Conservation (phyloP, 2,329 filamentous ascomycete species). For the Colletotrichum zoysiae region DNA sequence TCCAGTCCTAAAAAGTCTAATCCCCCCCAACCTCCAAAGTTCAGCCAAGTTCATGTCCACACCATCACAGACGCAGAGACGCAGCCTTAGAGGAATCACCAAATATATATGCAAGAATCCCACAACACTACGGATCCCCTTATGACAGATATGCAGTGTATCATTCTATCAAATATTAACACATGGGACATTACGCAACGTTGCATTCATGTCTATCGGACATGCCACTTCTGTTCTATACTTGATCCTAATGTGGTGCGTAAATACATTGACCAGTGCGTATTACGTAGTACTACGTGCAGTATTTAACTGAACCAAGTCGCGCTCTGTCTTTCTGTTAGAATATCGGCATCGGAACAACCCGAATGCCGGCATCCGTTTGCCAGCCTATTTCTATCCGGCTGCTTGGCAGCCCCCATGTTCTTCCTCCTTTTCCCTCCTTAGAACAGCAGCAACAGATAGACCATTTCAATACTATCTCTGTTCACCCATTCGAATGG, state of each 20-base stretch:
- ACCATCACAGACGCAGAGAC: background rate
- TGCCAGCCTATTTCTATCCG: too few species aligned
- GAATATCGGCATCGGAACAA: too few species aligned
- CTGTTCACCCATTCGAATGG: too few species aligned
- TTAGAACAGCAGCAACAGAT: too few species aligned
- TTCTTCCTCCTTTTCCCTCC: too few species aligned
- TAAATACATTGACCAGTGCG: background rate
- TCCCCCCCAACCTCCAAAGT: too few species aligned
- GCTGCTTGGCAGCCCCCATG: too few species aligned
- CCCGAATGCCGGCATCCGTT: too few species aligned
- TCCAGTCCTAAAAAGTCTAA: slow-evolving; percentile 2
- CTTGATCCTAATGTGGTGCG: background rate
- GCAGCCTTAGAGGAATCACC: too few species aligned
- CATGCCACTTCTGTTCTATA: background rate
- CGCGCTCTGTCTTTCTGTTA: background rate
- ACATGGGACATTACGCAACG: background rate
- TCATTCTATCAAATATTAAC: background rate
- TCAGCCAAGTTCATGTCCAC: background rate
- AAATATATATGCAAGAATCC: too few species aligned
- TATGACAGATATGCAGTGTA: background rate
- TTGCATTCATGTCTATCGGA: background rate
- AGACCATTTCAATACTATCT: too few species aligned
- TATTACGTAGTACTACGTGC: background rate
- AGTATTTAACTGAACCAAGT: background rate
- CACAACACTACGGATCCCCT: too few species aligned